These are phyloP conservation scores for Mycosphaerella sp. DNA, from an alignment of 2,329 filamentous ascomycete species.

Conservation along the genomic window DNA sequence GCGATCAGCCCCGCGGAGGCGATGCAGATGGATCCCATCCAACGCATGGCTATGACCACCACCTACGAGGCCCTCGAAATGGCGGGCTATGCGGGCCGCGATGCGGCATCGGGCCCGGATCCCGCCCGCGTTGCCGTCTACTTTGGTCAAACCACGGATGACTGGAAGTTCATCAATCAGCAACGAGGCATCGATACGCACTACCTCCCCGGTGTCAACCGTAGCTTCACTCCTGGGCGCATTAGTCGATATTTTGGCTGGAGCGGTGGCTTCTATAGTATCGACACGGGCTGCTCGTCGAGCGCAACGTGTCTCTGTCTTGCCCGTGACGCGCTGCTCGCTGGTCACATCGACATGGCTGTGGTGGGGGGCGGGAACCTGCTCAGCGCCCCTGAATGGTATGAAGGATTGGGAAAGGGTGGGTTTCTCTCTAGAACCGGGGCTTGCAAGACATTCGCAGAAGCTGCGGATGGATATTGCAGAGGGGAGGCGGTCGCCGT, in stretches of 20 bases:
- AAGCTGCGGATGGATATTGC: constrained; percentile 34
- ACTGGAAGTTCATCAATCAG: constrained; percentile 25
- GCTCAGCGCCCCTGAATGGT: constrained; percentile 24
- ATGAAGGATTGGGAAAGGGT: constrained; percentile 18
- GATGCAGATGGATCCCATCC: constrained; percentile 8
- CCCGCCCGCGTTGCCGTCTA: constrained; percentile 29
- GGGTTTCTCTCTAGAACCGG: constrained; percentile 18
- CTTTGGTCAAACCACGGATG: constrained; percentile 32
- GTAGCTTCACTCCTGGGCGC: constrained; percentile 23
- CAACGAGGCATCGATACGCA: constrained; percentile 23
- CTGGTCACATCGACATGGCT: constrained; percentile 19
- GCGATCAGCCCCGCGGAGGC: constrained; percentile 32
- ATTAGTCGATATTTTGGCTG: constrained; percentile 25
- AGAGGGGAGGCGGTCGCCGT: constrained; percentile 30
- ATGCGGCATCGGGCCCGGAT: neutral
- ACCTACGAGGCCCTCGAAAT: constrained; percentile 14
- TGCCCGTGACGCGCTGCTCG: constrained; percentile 21
- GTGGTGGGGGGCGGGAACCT: constrained; percentile 14
- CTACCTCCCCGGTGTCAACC: constrained; percentile 11
- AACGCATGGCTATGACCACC: constrained; percentile 3
- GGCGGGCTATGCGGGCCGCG: constrained; percentile 1
- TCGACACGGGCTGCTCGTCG: constrained; percentile 32
- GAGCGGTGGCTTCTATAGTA: constrained; percentile 22
- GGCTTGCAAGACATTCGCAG: constrained; percentile 32
- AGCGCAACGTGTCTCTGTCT: constrained; percentile 22